Evolutionary conservation across 192 early-diverging fungal genomes (phyloP), one percentile per base, ranked within the genome.

Genomic region (Gamsiella multidivaricata): DNA sequence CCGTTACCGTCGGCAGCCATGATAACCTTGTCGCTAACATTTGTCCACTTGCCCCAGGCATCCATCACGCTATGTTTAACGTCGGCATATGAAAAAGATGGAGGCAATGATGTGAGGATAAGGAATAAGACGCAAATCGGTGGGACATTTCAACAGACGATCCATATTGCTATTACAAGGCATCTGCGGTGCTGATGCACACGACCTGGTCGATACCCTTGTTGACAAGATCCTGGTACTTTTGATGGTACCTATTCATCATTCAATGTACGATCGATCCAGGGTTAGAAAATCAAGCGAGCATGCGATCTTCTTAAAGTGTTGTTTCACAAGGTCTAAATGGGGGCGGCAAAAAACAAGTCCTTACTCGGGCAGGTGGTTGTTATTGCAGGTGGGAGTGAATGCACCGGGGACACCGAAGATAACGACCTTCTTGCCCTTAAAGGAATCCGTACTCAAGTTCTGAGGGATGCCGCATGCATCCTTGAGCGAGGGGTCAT

Each of bases 1-100:
- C 84, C 89, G 74, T 89, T 91, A 37, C 89, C 92, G 69, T 94
- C 93, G 33, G 91, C 89, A 57, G 90, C 87, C 90, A 94, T 91
- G 57, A 86, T 78, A 31, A 90, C 78, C 70, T 90, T 87, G 61
- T 85, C 85, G 25, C 56, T 65, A 36, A 71, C 57, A n/a, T 81
- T 63, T 4, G 60, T 61, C 60, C 80, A 75, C 67, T 87, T 87
- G 41, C 81, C 85, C 79, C 84, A 87, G 20, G 85, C 85, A 59
- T 82, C 81, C 85, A 87, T 87, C 37, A 84, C 82, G 52, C 74
- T 78, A 41, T 49, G 17, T 17, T 34, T 23, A 32, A 26, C 29
- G 46, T n/a, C 3, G 15, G 14, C 3, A 43, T n/a, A 58, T 26
- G n/a, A 46, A 34, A 34, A 11, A 36, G 31, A 42, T 39, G 18